phyloP scores from a whole-genome alignment of 495 filamentous ascomycete genomes.

The Neurospora sp. region DNA sequence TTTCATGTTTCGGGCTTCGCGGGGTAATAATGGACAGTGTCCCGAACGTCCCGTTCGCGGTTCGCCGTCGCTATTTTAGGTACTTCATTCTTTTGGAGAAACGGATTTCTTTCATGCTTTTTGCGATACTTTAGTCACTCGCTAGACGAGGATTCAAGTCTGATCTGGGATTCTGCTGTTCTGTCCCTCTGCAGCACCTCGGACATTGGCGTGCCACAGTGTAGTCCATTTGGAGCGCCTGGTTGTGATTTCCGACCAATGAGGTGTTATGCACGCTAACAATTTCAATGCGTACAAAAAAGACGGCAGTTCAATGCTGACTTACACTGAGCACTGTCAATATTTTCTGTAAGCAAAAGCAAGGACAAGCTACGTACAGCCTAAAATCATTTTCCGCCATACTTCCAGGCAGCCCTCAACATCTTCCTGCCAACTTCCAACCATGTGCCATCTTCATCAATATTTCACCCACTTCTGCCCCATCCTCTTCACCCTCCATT shows the following conservation, averaged over 20 bases:
- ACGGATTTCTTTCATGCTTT: not conserved
- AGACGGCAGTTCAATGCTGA: accelerated
- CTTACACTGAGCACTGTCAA: too few relatives aligned
- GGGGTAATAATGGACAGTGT: not conserved
- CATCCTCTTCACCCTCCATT: too few relatives aligned
- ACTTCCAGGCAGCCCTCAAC: not conserved
- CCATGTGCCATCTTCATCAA: not conserved
- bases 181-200: not conserved
- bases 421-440: not conserved
- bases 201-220: not conserved
- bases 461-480: not conserved
- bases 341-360: too few relatives aligned
- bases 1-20: not conserved
- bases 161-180: not conserved
- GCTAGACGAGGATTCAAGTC: not conserved
- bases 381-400: too few relatives aligned
- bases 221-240: not conserved
- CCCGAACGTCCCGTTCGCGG: not conserved
- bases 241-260: not conserved
- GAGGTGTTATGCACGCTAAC: not conserved
- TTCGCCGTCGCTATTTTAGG: not conserved
- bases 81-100: too few relatives aligned
- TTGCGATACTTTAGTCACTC: not conserved
- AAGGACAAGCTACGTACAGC: too few relatives aligned
- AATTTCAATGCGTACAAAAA: not conserved